phyloP scores from a whole-genome alignment of 2,329 filamentous ascomycete genomes.

The Botrytis porri region DNA sequence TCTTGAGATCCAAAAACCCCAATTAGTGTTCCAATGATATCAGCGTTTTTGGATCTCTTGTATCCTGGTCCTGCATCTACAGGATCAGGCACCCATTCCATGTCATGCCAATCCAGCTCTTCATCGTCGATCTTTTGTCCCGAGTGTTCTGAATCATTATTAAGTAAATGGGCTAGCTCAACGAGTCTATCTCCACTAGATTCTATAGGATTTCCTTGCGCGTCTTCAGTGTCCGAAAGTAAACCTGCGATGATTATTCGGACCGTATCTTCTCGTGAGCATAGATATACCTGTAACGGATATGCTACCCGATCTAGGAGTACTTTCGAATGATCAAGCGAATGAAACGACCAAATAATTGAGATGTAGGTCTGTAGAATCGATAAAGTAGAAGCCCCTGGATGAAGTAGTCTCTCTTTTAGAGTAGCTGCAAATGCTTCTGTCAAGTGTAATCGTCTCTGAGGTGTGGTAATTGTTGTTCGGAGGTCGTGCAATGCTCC shows the following conservation, averaged over 20 bases:
- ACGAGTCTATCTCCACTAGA: constrained; percentile 52
- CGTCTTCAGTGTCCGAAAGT: constrained; percentile 57
- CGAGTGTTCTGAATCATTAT: constrained; percentile 44
- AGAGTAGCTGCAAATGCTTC: constrained; percentile 65
- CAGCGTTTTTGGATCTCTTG: constrained; percentile 80
- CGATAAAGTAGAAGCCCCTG: constrained; percentile 71
- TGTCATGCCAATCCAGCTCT: constrained; percentile 85
- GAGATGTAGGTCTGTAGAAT: constrained; percentile 76
- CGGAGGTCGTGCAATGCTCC: constrained; percentile 73
- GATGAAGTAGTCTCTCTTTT: constrained; percentile 66
- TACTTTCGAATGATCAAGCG: constrained; percentile 73
- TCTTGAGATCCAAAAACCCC: constrained; percentile 86
- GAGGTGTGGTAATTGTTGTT: constrained; percentile 64
- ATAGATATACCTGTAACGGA: constrained; percentile 71
- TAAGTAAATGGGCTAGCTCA: constrained; percentile 65
- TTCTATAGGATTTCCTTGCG: constrained; percentile 37
- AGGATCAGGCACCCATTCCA: constrained; percentile 90
- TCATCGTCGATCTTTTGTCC: constrained; percentile 57
- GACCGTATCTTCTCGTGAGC: constrained; percentile 73
- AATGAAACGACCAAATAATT: constrained; percentile 74
- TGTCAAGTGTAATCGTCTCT: constrained; percentile 67
- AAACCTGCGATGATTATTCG: constrained; percentile 74
- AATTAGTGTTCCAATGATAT: constrained; percentile 88
- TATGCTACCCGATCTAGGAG: constrained; percentile 71
- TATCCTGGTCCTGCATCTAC: constrained; percentile 92